Percentiles rank a stretch among this genome's conserved stretches.
Evolutionary conservation across 768 basidiomycete species (phyloP).

Genomic region (Mycena leptocephala): DNA sequence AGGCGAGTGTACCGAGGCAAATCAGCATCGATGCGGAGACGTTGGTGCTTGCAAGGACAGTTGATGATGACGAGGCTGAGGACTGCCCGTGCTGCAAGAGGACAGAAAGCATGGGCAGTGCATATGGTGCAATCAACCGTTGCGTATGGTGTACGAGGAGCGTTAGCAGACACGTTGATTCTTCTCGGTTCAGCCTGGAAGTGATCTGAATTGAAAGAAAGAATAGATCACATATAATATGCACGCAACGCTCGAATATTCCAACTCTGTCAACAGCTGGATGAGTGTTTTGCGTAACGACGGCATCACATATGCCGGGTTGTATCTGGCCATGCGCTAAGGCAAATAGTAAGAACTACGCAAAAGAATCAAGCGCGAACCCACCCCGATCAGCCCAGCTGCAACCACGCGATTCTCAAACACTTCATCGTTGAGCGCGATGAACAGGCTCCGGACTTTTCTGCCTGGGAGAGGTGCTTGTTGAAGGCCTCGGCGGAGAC

Average conservation of each 20-base stretch:
- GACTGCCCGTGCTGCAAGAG: conserved; percentile 87
- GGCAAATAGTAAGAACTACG: too few species aligned
- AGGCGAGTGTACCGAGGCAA: conserved; percentile 94
- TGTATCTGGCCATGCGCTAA: conserved; percentile 91
- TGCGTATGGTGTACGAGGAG: conserved; percentile 93
- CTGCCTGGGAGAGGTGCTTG: conserved; percentile 96
- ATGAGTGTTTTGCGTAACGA: conserved; percentile 95
- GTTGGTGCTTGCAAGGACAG: too few species aligned
- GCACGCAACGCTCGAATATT: conserved; percentile 91
- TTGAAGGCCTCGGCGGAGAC: conserved; percentile 96
- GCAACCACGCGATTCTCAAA: conserved; percentile 95
- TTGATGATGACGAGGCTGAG: too few species aligned
- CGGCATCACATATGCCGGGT: conserved; percentile 99
- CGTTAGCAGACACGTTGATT: conserved; percentile 92
- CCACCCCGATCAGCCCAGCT: conserved; percentile 85
- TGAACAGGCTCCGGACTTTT: conserved; percentile 99
- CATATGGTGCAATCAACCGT: conserved; percentile 95
- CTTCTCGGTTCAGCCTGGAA: conserved; percentile 86
- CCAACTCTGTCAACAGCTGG: conserved; percentile 95
- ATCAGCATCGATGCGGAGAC: conserved; percentile 94
- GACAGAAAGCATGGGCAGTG: conserved; percentile 92
- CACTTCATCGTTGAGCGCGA: conserved; percentile 97
- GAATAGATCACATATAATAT: conserved; percentile 12
- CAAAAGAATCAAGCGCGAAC: background rate
- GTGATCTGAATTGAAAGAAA: too few species aligned